A percentile compares a stretch with the other conserved stretches of the same genome.
Evolutionary conservation across 345 rosid genomes (phyloP).

Genomic region (Populus nigra): DNA sequence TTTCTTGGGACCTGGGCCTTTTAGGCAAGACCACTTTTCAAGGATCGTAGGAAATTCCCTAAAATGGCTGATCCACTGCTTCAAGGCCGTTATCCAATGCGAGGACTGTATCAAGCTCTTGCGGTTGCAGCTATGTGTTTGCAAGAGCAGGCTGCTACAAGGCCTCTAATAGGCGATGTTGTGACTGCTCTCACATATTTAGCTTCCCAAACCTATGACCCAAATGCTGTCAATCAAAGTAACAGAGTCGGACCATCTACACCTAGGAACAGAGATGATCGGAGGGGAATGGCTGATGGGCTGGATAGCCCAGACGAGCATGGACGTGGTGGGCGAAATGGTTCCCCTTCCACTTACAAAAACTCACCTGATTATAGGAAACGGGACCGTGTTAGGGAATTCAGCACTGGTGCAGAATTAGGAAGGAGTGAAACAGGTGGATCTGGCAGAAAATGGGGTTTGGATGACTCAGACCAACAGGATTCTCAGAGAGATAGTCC

Average conservation of each 20-base stretch:
- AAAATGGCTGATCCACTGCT: slow-evolving; percentile 93
- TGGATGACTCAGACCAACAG: slow-evolving; percentile 54
- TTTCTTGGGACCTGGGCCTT: slow-evolving; percentile 14
- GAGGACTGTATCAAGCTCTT: slow-evolving; percentile 96
- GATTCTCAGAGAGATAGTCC: slow-evolving; percentile 82
- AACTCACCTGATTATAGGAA: slow-evolving; percentile 87
- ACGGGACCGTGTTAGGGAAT: slow-evolving; percentile 57
- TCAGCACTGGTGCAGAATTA: slow-evolving; percentile 49
- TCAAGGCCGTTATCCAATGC: slow-evolving; percentile 87
- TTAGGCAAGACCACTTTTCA: slow-evolving; percentile 95
- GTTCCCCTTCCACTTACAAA: slow-evolving; percentile 70
- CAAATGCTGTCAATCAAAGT: slow-evolving; percentile 56
- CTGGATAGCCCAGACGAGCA: slow-evolving; percentile 68
- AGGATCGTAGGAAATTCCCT: slow-evolving; percentile 92
- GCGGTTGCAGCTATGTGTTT: slow-evolving; percentile 99
- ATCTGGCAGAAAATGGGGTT: slow-evolving; percentile 80
- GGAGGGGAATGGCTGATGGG: slow-evolving; percentile 61
- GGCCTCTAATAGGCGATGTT: slow-evolving; percentile 93
- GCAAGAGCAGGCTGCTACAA: slow-evolving; percentile 94
- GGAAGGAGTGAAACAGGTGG: slow-evolving; percentile 64
- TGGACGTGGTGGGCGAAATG: slow-evolving; percentile 40
- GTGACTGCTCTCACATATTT: slow-evolving; percentile 94
- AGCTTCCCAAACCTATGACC: slow-evolving; percentile 90
- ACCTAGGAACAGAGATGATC: slow-evolving; percentile 62
- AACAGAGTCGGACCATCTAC: slow-evolving; percentile 67